Conservation (phyloP, 495 filamentous ascomycete genomes). For the Lasiosphaeria miniovina region DNA sequence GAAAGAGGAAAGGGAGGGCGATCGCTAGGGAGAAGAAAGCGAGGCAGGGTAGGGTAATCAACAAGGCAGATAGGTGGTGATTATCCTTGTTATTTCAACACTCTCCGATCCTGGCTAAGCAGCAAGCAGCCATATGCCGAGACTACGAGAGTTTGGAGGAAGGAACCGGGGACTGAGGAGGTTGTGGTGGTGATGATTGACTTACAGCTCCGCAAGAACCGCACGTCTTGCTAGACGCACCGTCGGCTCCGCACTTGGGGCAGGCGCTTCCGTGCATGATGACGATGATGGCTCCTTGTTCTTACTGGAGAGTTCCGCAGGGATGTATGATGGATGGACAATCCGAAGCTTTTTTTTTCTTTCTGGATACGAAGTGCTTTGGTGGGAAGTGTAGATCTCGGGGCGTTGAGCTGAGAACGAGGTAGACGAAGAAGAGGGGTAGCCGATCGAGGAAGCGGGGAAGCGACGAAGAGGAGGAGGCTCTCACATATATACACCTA, state of each 20-base stretch:
- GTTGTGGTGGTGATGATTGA: neutral
- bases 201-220: constrained; percentile 49
- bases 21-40: neutral
- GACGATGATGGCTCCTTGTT: neutral
- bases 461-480: neutral
- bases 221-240: constrained; percentile 44
- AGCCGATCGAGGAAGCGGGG: neutral
- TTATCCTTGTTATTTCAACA: no score
- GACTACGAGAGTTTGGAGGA: neutral
- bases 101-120: no score
- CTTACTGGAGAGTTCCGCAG: neutral
- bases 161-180: no score
- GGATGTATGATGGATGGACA: neutral
- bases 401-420: neutral
- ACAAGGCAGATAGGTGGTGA: no score
- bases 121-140: no score
- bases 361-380: neutral
- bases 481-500: neutral
- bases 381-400: neutral
- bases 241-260: constrained; percentile 49
- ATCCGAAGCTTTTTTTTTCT: neutral
- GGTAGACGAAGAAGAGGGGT: neutral
- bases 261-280: constrained; percentile 43
- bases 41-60: neutral
- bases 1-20: no score